Evolutionary conservation across 352 stramenopile species (phyloP).

Genomic region (Globisporangium apiculatum): DNA sequence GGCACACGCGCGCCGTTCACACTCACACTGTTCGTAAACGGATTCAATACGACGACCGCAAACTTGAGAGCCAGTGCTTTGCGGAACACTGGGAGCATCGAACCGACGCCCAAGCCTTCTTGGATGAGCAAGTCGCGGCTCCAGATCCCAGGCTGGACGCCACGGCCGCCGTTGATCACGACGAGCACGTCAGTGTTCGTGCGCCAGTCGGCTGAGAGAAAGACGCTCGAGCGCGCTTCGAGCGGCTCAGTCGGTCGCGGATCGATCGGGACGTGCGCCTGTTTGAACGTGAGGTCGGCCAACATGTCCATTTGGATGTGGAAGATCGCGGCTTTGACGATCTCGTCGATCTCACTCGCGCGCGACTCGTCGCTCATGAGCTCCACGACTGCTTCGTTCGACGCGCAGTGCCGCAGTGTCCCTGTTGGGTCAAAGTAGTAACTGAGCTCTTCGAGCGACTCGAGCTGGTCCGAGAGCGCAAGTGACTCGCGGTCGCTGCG

Average conservation of each 20-base stretch:
- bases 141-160: conserved; percentile 71
- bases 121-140: conserved; percentile 70
- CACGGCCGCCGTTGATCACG: conserved; percentile 62
- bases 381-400: conserved; percentile 66
- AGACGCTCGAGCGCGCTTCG: conserved; percentile 60
- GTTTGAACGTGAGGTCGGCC: conserved; percentile 66
- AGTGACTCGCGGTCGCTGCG: conserved; percentile 29
- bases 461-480: conserved; percentile 50
- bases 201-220: conserved; percentile 64
- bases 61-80: conserved; percentile 35
- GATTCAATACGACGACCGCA: conserved; percentile 59
- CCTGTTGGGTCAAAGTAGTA: conserved; percentile 73
- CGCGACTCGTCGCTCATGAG: conserved; percentile 70
- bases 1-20: conserved; percentile 41
- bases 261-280: conserved; percentile 61
- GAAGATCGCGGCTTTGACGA: conserved; percentile 79
- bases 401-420: conserved; percentile 61
- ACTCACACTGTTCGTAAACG: conserved; percentile 67
- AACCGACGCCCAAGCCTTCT: conserved; percentile 66
- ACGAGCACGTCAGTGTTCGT: conserved; percentile 51
- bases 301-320: conserved; percentile 84
- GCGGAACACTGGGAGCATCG: conserved; percentile 67
- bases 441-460: conserved; percentile 68
- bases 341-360: conserved; percentile 64
- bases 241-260: conserved; percentile 49